Conservation (phyloP, 495 filamentous ascomycete species). For the Talaromyces ruber region DNA sequence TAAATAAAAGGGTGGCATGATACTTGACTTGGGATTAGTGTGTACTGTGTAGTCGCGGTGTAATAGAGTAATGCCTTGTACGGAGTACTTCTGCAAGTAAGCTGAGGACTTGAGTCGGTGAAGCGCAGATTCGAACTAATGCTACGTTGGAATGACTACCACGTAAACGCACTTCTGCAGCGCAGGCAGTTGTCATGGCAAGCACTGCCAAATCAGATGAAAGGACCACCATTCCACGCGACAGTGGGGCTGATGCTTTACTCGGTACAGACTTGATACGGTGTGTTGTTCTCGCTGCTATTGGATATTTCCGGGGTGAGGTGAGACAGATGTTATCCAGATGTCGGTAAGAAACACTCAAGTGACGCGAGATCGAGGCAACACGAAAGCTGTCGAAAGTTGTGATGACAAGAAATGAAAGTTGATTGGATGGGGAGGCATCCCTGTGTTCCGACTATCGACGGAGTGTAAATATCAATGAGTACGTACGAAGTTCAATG, state of each 20-base stretch:
- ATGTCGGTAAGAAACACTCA: not conserved
- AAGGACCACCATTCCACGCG: slow-evolving; percentile 2
- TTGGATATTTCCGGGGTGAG: not conserved
- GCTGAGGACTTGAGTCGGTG: not conserved
- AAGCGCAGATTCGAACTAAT: not conserved
- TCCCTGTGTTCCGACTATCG: not conserved
- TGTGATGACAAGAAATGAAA: too few species aligned
- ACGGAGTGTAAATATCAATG: too few species aligned
- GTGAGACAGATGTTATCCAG: not conserved
- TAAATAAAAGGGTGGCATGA: not conserved
- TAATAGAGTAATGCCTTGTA: too few species aligned
- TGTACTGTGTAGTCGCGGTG: too few species aligned
- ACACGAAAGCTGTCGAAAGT: not conserved
- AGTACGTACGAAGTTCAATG: too few species aligned
- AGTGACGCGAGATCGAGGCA: not conserved
- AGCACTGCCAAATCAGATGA: not conserved
- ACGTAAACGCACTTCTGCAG: not conserved
- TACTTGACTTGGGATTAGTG: not conserved
- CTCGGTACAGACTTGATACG: not conserved
- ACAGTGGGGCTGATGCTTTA: not conserved
- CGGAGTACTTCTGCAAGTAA: too few species aligned
- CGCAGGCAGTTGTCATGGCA: not conserved
- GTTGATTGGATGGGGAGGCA: not conserved
- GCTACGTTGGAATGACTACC: not conserved
- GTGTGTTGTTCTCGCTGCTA: not conserved